Conservation (phyloP, 371 early-diverging fungal genomes). For the Mortierella sp. region DNA sequence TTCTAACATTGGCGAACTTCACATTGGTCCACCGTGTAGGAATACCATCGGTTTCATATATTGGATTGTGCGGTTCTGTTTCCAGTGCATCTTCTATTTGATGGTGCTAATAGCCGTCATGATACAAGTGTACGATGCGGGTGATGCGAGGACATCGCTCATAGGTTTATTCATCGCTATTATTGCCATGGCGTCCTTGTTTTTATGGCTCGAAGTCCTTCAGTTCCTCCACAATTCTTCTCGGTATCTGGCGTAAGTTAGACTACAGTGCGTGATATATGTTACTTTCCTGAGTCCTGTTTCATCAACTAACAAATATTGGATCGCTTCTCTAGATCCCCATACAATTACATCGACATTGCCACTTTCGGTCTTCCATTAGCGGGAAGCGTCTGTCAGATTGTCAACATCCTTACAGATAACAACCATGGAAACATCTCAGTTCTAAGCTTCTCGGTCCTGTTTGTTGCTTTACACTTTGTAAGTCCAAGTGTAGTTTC, state of each 20-base stretch:
- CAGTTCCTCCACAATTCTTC: not conserved
- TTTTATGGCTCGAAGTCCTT: conserved; percentile 27
- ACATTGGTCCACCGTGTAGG: too few species aligned
- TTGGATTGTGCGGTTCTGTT: conserved; percentile 26
- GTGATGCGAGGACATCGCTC: not conserved
- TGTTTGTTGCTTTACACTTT: conserved; percentile 21
- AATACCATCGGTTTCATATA: conserved; percentile 26
- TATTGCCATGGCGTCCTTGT: not conserved
- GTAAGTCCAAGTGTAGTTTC: conserved; percentile 8
- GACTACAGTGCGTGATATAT: not conserved
- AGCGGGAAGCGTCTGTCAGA: conserved; percentile 13
- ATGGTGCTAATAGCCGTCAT: conserved; percentile 15
- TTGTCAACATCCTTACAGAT: not conserved
- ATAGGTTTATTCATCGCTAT: conserved; percentile 18
- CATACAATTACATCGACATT: conserved; percentile 19
- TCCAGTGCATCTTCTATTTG: conserved; percentile 17
- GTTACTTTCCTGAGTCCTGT: too few species aligned
- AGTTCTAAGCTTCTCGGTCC: conserved; percentile 15
- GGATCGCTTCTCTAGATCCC: conserved; percentile 4
- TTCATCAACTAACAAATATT: not conserved
- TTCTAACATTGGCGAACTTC: too few species aligned
- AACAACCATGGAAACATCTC: not conserved
- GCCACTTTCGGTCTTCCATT: conserved; percentile 8
- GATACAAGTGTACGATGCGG: conserved; percentile 19
- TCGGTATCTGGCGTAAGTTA: conserved; percentile 19